A percentile compares a stretch with the other conserved stretches of the same genome.
phyloP scores from a whole-genome alignment of 2,329 filamentous ascomycete genomes.

The Calonectria leucothoes region DNA sequence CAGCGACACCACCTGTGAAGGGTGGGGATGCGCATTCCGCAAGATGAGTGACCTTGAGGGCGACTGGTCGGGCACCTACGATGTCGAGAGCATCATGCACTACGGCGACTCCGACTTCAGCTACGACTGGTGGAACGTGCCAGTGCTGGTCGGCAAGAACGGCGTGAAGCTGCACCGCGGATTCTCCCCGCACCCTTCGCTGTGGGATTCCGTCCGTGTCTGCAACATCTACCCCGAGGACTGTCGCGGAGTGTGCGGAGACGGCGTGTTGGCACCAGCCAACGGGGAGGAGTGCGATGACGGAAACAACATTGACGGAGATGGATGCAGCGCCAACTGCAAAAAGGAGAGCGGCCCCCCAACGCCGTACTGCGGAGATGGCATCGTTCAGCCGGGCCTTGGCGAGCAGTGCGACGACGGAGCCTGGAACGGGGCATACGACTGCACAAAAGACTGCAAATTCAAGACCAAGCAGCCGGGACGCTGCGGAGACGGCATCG shows the following conservation, averaged over 20 bases:
- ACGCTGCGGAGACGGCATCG: background rate
- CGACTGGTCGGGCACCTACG: background rate
- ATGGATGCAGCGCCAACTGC: background rate
- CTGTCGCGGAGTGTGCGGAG: background rate
- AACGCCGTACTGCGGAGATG: background rate
- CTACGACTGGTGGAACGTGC: background rate
- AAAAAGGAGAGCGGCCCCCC: background rate
- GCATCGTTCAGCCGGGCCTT: background rate
- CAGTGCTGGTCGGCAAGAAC: background rate
- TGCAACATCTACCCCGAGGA: background rate
- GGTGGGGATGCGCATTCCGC: constrained; percentile 6
- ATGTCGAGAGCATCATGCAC: constrained; percentile 5
- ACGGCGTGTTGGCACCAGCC: background rate
- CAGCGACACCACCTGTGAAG: background rate
- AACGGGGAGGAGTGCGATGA: constrained; percentile 6
- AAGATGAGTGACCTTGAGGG: background rate
- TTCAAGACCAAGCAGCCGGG: background rate
- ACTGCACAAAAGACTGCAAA: background rate
- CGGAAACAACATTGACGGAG: constrained; percentile 2
- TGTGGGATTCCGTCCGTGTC: background rate
- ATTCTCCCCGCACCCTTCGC: background rate
- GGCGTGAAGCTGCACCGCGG: background rate
- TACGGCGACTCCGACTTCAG: background rate
- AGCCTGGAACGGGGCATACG: background rate
- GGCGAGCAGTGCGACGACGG: constrained; percentile 8